Conservation (phyloP, 2,329 filamentous ascomycete species). For the Trichophyton verrucosum region DNA sequence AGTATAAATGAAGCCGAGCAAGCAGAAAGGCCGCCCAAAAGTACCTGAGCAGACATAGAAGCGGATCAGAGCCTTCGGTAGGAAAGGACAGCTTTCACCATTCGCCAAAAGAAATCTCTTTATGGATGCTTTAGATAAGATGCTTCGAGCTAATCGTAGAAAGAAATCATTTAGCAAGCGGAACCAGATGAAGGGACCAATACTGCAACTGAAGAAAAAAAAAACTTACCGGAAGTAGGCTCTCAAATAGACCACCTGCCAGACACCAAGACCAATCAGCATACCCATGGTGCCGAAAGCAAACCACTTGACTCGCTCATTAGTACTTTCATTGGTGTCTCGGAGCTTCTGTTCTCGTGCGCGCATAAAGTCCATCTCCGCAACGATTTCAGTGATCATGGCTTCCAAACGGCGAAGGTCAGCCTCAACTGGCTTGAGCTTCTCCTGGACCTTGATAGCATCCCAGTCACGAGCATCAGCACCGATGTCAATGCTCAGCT, state of each 20-base stretch:
- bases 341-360: slow-evolving; percentile 82
- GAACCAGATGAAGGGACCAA: not conserved
- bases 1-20: not conserved
- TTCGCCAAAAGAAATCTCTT: slow-evolving; percentile 1
- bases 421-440: slow-evolving; percentile 92
- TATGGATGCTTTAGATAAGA: slow-evolving; percentile 42
- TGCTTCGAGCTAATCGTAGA: slow-evolving; percentile 47
- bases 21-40: not conserved
- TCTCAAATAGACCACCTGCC: slow-evolving; percentile 96
- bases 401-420: slow-evolving; percentile 90
- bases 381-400: slow-evolving; percentile 73
- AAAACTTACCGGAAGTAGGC: slow-evolving; percentile 74
- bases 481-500: slow-evolving; percentile 91
- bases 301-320: slow-evolving; percentile 98
- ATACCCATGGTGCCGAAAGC: slow-evolving; percentile 86
- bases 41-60: not conserved
- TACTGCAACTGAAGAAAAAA: not conserved
- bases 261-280: slow-evolving; percentile 75
- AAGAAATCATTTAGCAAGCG: not conserved
- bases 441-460: slow-evolving; percentile 89
- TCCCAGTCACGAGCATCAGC: slow-evolving; percentile 98
- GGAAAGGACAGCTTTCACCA: not conserved
- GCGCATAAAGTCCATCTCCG: slow-evolving; percentile 93
- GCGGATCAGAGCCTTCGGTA: not conserved
- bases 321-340: slow-evolving; percentile 99